A percentile compares a stretch with the other conserved stretches of the same genome.
These are phyloP conservation scores for Eragrostis nindensis DNA, from an alignment of 176 grass and related monocot genomes.

Conservation along the genomic window DNA sequence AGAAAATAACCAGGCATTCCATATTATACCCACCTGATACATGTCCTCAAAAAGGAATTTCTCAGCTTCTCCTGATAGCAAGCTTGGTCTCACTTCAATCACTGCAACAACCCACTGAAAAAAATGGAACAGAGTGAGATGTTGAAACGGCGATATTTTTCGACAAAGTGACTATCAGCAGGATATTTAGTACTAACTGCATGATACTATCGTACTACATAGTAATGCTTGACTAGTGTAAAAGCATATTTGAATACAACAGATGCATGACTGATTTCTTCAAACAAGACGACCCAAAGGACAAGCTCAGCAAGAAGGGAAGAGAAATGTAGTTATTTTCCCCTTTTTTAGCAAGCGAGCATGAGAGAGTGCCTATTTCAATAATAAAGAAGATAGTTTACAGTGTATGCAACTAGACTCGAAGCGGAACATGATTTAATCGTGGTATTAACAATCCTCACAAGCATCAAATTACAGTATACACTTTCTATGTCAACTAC, in stretches of 20 bases:
- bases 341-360: background rate
- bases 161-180: background rate
- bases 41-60: conserved; percentile 93
- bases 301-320: background rate
- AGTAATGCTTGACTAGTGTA: background rate
- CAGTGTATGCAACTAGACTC: background rate
- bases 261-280: background rate
- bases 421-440: background rate
- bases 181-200: background rate
- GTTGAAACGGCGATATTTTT: conserved; percentile 1
- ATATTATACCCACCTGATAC: conserved; percentile 57
- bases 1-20: background rate
- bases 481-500: conserved; percentile 12
- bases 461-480: conserved; percentile 20
- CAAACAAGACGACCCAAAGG: conserved; percentile 10
- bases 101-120: conserved; percentile 77
- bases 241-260: background rate
- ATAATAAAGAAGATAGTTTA: background rate
- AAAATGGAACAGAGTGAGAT: conserved; percentile 18
- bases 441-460: background rate
- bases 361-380: background rate
- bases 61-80: conserved; percentile 85
- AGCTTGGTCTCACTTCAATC: conserved; percentile 88
- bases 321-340: background rate
- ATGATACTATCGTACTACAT: background rate